phyloP scores from a whole-genome alignment of 225 moss, liverwort and hornwort genomes.

The Ulota crispa region DNA sequence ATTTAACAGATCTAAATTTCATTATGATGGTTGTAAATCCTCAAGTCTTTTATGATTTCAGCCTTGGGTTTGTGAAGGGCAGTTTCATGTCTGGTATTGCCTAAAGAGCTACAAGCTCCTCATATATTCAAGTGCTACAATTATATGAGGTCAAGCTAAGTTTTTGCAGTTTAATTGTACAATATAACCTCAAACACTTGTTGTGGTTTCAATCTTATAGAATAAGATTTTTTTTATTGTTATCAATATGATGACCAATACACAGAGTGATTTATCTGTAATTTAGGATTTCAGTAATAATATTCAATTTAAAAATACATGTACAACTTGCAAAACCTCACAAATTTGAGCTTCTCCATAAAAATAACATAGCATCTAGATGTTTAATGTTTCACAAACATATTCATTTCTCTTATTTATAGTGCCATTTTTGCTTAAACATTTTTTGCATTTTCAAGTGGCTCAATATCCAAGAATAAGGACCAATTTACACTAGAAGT shows the following conservation, averaged over 20 bases:
- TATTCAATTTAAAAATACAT: background rate
- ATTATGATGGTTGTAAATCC: too few species aligned
- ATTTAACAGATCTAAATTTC: too few species aligned
- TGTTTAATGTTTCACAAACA: background rate
- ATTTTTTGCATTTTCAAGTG: background rate
- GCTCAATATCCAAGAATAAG: background rate
- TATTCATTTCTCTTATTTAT: background rate
- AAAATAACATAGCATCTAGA: background rate
- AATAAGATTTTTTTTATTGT: background rate
- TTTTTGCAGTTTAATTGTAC: too few species aligned
- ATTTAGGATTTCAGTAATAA: background rate
- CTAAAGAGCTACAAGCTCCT: too few species aligned
- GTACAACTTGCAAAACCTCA: background rate
- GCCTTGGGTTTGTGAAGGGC: too few species aligned
- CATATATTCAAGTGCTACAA: too few species aligned
- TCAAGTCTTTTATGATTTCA: too few species aligned
- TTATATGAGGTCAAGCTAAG: too few species aligned
- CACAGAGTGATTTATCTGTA: background rate
- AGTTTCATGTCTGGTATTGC: too few species aligned
- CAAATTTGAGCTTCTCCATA: background rate
- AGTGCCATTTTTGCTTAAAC: background rate
- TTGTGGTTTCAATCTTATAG: too few species aligned
- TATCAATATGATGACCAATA: background rate
- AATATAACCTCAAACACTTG: too few species aligned
- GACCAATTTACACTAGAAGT: too few species aligned